These are phyloP conservation scores for Paramyrothecium roridum DNA, from an alignment of 2,329 filamentous ascomycete genomes.

Conservation along the genomic window DNA sequence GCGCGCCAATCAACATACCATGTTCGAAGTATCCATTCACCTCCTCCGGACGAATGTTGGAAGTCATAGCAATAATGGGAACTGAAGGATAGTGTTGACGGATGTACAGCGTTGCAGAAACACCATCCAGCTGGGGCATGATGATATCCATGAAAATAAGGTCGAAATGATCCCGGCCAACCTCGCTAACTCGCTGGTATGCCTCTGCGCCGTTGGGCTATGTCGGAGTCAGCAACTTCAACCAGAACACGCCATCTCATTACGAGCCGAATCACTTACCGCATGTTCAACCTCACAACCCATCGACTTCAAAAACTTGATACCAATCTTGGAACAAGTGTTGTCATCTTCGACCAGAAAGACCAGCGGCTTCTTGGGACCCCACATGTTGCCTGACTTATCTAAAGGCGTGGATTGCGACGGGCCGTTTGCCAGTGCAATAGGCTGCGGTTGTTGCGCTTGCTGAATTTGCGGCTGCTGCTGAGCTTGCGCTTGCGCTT, in stretches of 20 bases:
- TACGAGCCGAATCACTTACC: constrained; percentile 39
- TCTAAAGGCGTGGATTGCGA: constrained; percentile 23
- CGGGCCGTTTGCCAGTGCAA: constrained; percentile 11
- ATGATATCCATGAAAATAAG: constrained; percentile 91
- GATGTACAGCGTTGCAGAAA: constrained; percentile 91
- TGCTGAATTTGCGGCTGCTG: constrained; percentile 18
- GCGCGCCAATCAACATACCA: constrained; percentile 54
- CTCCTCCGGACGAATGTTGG: constrained; percentile 94
- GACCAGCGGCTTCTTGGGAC: constrained; percentile 68
- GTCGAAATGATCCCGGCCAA: constrained; percentile 50
- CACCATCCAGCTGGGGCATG: constrained; percentile 94
- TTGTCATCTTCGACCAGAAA: constrained; percentile 84
- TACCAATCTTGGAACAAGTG: constrained; percentile 64
- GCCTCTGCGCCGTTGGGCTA: constrained; percentile 79
- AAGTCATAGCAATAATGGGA: constrained; percentile 97
- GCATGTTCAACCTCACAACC: constrained; percentile 67
- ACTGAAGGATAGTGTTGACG: constrained; percentile 77
- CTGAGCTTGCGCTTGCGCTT: constrained; percentile 19
- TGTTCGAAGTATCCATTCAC: constrained; percentile 97
- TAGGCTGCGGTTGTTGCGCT: constrained; percentile 15
- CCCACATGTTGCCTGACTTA: constrained; percentile 49
- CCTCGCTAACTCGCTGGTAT: constrained; percentile 71
- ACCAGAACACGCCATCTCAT: background rate
- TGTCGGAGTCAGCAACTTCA: constrained; percentile 9
- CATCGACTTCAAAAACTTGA: constrained; percentile 64